Base-by-base conservation (phyloP, 805 yeast species). In the Kodamaea leandrae region DNA sequence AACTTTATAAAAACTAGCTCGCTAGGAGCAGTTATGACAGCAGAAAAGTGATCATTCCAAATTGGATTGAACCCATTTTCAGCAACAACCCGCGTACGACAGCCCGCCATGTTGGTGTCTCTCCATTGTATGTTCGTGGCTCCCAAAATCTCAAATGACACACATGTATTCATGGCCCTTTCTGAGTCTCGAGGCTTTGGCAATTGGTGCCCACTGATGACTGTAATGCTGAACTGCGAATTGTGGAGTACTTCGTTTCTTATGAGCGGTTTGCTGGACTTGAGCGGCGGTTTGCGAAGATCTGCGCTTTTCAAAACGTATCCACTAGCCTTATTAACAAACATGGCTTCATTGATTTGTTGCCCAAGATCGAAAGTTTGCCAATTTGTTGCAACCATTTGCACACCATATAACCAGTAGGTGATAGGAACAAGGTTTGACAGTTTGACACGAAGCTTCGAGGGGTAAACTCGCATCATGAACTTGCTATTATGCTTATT, bases 311-410 rank as follows among this genome's bases (percentile, higher is more conserved):
- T 93, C 36, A 86, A 63, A 6, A 84, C 79, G 55, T 87, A 93
- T 0, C 99, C 99, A 20, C 37, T 33, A 0, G 74, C 65, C 33
- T 68, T 74, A 10, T 72, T 67, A 0, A 77, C 75, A 60, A 91
- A 88, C 75, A 89, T 65, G 3, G 96, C 86, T 47, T 85, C 85
- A 58, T 89, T 90, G 8, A 93, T 54, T 55, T 89, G 96, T 56
- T 90, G 91, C 0, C 97, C 96, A 13, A 80, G 44, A 55, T 93
- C 99, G 57, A 78, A 83, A 0, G 93, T 83, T 61, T 91, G 99
- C 97, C 97, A 91, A 57, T 91, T 93, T 0, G 96, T 82, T 0
- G 99, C 98, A 4, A 86, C 98, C 88, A 93, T 78, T 56, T 93
- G 99, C 8, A 76, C 83, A 1, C 99, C 99, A 35, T 75, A 67